Base-by-base conservation (phyloP, 2,329 filamentous ascomycete species). In the Arthrobotrys sinensis region DNA sequence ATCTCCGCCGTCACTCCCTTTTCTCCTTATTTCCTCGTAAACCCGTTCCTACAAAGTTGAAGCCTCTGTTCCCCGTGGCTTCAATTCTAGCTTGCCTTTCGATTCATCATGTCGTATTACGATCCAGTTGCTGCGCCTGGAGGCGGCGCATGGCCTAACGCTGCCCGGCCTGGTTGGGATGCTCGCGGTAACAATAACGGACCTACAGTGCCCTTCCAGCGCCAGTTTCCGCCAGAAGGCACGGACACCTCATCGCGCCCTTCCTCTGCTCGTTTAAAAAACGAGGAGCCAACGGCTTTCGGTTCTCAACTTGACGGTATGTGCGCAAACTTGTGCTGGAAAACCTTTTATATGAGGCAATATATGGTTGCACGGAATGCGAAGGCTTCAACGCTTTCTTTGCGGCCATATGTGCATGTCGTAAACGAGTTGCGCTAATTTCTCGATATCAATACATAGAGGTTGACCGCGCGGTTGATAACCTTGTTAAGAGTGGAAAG, bases 401-500 rank as follows among this genome's bases (percentile, higher is more conserved):
- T 16, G 40, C 43, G 19, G 43, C n/a, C 14, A 21, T 38, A 50
- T 43, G 43, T 53, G 16, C 60, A 68, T 46, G 19, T 60, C 48
- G 11, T 32, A 55, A 62, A 53, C 50, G 53, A 52, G 66, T 69
- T 64, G 66, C 50, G 73, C 73, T 77, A 70, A 77, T 38, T 60
- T 38, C 19, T 36, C 45, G 19, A 52, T 76, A 19, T 68, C 24
- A n/a, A 16, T 48, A 43, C 24, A 63, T 83, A 97, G 96, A 99
- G 89, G 94, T 99, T 82, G 96, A 98, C 81, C 92, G 95, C 84
- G 95, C 95, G 81, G 91, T 95, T 83, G 96, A 98, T 83, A 98
- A 98, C 85, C 89, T 99, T 79, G 89, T 95, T 83, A 98, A 98
- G 89, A 97, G 94, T 85, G 94, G 94, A 83, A 98, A 98, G 88